Evolutionary conservation across 1,139 yeast genomes (phyloP).

Genomic region (Entelexis paramagnoliae): DNA sequence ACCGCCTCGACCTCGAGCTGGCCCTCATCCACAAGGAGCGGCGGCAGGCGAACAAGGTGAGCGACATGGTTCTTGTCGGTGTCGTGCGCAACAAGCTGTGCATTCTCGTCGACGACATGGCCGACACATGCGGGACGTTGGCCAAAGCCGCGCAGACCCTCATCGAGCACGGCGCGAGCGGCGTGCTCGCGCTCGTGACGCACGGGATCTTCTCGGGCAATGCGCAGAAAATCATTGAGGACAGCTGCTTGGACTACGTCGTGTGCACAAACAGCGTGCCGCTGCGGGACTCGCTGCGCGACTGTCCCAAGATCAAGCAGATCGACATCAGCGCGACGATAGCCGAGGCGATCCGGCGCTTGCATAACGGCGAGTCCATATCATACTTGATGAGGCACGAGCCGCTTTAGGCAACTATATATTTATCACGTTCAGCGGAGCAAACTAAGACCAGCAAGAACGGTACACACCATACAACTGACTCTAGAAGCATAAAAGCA

Average conservation of each 20-base stretch:
- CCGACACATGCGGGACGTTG: conserved; percentile 95
- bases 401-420: conserved; percentile 23
- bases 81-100: conserved; percentile 84
- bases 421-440: neutral
- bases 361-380: conserved; percentile 91
- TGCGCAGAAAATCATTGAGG: conserved; percentile 75
- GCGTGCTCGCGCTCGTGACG: conserved; percentile 89
- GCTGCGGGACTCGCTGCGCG: conserved; percentile 58
- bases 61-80: conserved; percentile 92
- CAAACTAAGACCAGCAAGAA: too few species aligned
- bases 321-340: conserved; percentile 81
- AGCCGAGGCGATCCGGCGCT: conserved; percentile 91
- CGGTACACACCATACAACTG: too few species aligned
- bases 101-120: conserved; percentile 93
- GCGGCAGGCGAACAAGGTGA: conserved; percentile 87
- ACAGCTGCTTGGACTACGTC: conserved; percentile 63
- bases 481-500: too few species aligned
- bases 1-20: conserved; percentile 80
- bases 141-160: conserved; percentile 92
- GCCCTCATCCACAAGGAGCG: conserved; percentile 96
- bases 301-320: conserved; percentile 66
- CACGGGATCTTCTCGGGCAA: conserved; percentile 88
- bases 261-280: conserved; percentile 96
- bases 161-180: conserved; percentile 65
- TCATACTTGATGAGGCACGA: conserved; percentile 72